Conservation (phyloP, 2,329 filamentous ascomycete genomes). For the Mycosphaerella arachidis region DNA sequence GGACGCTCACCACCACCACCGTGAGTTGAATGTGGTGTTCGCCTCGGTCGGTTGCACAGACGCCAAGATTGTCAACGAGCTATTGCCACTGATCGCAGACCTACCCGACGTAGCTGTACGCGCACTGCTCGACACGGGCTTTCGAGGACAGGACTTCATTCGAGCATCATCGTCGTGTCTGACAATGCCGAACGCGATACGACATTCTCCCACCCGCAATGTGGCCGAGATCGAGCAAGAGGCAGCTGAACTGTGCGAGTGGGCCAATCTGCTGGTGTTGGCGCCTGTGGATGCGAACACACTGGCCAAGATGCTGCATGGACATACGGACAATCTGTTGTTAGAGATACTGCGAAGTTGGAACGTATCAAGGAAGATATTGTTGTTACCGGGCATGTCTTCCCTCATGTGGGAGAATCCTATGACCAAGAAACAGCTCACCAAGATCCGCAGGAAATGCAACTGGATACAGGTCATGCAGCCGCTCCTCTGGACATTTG, state of each 20-base stretch:
- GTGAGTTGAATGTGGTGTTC: conserved; percentile 33
- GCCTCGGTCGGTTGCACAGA: conserved; percentile 34
- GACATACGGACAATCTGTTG: conserved; percentile 74
- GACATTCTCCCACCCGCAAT: conserved; percentile 20
- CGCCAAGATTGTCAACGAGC: conserved; percentile 26
- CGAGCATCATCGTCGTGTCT: conserved; percentile 30
- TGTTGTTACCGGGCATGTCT: conserved; percentile 86
- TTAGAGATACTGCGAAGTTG: conserved; percentile 79
- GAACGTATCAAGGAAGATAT: conserved; percentile 78
- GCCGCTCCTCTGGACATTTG: conserved; percentile 77
- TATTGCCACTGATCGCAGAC: conserved; percentile 31
- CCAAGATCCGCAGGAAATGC: conserved; percentile 78
- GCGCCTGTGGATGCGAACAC: conserved; percentile 81
- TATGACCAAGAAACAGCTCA: conserved; percentile 80
- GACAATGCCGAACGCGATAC: conserved; percentile 29
- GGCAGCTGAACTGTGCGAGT: conserved; percentile 68
- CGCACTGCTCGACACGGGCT: conserved; percentile 33
- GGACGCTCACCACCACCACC: conserved; percentile 8
- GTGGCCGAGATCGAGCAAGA: conserved; percentile 34
- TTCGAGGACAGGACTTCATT: conserved; percentile 32
- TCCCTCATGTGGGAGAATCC: conserved; percentile 86
- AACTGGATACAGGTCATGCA: conserved; percentile 78
- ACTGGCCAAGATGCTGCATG: conserved; percentile 81
- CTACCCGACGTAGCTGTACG: conserved; percentile 33
- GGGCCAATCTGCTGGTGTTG: conserved; percentile 82